Evolutionary conservation across 805 yeast genomes (phyloP), one percentile per base, ranked within the genome.

Genomic region (Soucietia sequanensis): DNA sequence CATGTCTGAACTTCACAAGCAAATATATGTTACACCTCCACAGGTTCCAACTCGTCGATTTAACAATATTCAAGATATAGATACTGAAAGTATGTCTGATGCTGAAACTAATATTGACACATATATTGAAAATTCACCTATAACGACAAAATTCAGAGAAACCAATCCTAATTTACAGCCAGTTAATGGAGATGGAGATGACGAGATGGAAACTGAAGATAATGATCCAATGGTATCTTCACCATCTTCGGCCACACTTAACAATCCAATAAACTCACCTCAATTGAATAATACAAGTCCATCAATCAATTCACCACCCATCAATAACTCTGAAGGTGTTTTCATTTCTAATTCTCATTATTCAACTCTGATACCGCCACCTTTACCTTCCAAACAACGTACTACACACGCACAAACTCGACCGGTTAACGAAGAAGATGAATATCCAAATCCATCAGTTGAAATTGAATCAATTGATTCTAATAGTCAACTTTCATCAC

Each of bases 101-200:
- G 17, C n/a, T 19, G 31, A 29, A 19, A 29, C 31, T 7, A 4
- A 23, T 13, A 44, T 51, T 18, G 50, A 50, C 29, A 40, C 50
- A 7, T 52, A 49, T 30, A 42, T 54, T 18, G 42, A 43, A 23
- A 41, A 47, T 31, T 50, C 57, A 5, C 54, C 58, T 20, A 48
- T 51, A 18, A 43, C 54, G 23, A 39, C 30, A 31, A 44, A 45
- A 20, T 52, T 47, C 29, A 38, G 61, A 38, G 34, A 35, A n/a
- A 51, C 47, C 15, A 54, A 55, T 38, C 61, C 61, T 11, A 55
- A 55, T 37, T 38, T 55, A n/a, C 57, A 48, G 13, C 56, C 57
- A 1, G 27, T 48, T 8, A 6, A 16, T 13, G 12, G 9, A 10
- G 16, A 4, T 24, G 8, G 16, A 10, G 27, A 24, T 10, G 5